phyloP scores from a whole-genome alignment of 2,329 filamentous ascomycete species.

The Hypocreales sp. region DNA sequence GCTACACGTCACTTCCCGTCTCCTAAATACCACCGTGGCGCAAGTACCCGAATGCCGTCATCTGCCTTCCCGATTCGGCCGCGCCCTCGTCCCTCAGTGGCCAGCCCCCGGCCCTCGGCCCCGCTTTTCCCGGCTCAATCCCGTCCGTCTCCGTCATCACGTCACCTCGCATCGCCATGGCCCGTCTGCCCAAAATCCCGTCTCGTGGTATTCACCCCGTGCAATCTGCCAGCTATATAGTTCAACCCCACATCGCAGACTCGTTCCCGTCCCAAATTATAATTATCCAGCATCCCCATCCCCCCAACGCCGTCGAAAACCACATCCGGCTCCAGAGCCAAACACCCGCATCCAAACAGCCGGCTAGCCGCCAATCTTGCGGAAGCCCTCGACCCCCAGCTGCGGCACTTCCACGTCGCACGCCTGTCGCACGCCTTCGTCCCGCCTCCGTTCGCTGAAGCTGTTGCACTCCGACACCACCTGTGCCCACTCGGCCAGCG shows the following conservation, averaged over 20 bases:
- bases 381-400: conserved; percentile 25
- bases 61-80: conserved; percentile 14
- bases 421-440: conserved; percentile 54
- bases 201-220: too few relatives aligned
- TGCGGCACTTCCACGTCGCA: conserved; percentile 46
- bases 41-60: too few relatives aligned
- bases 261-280: too few relatives aligned
- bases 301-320: conserved; percentile 1
- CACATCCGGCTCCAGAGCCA: too few relatives aligned
- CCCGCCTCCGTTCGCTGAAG: conserved; percentile 61
- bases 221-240: too few relatives aligned
- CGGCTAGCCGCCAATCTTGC: conserved; percentile 16
- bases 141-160: not conserved
- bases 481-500: conserved; percentile 64
- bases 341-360: not conserved
- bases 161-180: not conserved
- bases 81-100: conserved; percentile 12
- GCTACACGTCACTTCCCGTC: too few relatives aligned
- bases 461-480: conserved; percentile 67
- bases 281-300: not conserved
- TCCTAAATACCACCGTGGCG: too few relatives aligned
- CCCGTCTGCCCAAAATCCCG: too few relatives aligned
- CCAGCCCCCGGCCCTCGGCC: conserved; percentile 8
- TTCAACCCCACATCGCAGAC: too few relatives aligned
- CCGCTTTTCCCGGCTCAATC: conserved; percentile 5